Conservation (phyloP, 345 rosid genomes). For the Acer saccharum region DNA sequence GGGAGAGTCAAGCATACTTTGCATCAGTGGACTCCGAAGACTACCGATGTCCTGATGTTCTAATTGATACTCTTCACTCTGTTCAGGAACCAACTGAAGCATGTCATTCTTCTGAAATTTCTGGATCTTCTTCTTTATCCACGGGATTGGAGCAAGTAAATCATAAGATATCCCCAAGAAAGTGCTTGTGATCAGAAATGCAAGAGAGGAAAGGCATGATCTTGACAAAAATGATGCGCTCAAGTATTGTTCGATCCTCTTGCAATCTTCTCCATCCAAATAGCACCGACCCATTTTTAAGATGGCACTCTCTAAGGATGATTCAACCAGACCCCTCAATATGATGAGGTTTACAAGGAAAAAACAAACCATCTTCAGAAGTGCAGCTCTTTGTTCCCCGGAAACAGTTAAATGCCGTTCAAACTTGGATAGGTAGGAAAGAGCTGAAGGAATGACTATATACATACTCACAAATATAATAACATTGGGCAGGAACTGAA, state of each 20-base stretch:
- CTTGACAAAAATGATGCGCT: constrained; percentile 88
- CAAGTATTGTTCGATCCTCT: constrained; percentile 93
- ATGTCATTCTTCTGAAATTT: constrained; percentile 90
- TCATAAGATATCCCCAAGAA: constrained; percentile 93
- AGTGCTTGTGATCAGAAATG: constrained; percentile 90
- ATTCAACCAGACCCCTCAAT: constrained; percentile 84
- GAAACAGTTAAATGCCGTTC: constrained; percentile 89
- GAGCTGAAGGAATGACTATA: constrained; percentile 84
- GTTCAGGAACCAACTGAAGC: constrained; percentile 96
- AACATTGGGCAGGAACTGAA: constrained; percentile 93
- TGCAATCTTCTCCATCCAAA: constrained; percentile 97
- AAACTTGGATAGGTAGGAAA: constrained; percentile 90
- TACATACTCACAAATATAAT: constrained; percentile 94
- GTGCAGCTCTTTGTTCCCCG: constrained; percentile 93
- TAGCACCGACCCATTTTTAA: constrained; percentile 91
- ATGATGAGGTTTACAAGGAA: constrained; percentile 94
- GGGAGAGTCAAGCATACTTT: constrained; percentile 64
- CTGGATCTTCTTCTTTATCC: constrained; percentile 91
- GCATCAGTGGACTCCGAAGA: constrained; percentile 78
- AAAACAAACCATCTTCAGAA: constrained; percentile 97
- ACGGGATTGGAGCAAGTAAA: constrained; percentile 89
- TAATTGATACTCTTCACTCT: constrained; percentile 74
- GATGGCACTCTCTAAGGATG: constrained; percentile 83
- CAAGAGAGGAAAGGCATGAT: constrained; percentile 92
- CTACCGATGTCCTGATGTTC: constrained; percentile 60